phyloP scores from a whole-genome alignment of 495 filamentous ascomycete species.

The Letharia columbiana region DNA sequence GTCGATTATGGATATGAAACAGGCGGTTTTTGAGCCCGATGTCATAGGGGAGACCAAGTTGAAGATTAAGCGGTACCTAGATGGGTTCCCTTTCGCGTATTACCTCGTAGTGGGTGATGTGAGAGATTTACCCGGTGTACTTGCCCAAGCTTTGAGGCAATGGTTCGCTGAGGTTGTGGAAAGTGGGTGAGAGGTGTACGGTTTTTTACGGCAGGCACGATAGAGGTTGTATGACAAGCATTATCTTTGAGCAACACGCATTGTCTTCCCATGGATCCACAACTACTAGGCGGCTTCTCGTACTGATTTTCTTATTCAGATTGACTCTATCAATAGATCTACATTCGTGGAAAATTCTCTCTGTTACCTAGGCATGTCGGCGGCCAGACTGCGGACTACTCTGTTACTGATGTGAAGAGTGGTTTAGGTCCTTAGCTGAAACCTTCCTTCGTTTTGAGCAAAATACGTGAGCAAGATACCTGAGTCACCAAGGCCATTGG shows the following conservation, averaged over 20 bases:
- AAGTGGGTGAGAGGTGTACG: conserved; percentile 12
- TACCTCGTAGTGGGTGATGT: conserved; percentile 91
- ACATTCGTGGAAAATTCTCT: neutral
- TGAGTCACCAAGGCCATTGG: neutral
- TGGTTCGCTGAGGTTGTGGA: conserved; percentile 92
- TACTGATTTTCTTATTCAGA: neutral
- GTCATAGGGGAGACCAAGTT: conserved; percentile 53
- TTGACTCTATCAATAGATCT: neutral
- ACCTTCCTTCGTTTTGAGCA: neutral
- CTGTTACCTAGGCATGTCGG: neutral
- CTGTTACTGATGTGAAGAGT: neutral
- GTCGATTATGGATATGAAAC: conserved; percentile 71
- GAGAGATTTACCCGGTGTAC: conserved; percentile 75
- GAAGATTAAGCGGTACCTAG: conserved; percentile 79
- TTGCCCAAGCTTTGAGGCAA: conserved; percentile 81
- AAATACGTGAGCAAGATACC: neutral
- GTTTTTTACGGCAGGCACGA: neutral
- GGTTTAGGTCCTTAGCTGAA: neutral
- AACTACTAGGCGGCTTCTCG: neutral
- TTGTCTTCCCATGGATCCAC: neutral
- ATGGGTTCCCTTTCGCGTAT: conserved; percentile 92
- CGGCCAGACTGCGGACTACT: neutral
- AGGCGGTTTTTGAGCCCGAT: conserved; percentile 67
- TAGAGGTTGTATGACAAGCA: conserved; percentile 1
- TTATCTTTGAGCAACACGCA: neutral